Base-by-base conservation (phyloP, 768 basidiomycete species). In the Macrolepiota fuliginosa region DNA sequence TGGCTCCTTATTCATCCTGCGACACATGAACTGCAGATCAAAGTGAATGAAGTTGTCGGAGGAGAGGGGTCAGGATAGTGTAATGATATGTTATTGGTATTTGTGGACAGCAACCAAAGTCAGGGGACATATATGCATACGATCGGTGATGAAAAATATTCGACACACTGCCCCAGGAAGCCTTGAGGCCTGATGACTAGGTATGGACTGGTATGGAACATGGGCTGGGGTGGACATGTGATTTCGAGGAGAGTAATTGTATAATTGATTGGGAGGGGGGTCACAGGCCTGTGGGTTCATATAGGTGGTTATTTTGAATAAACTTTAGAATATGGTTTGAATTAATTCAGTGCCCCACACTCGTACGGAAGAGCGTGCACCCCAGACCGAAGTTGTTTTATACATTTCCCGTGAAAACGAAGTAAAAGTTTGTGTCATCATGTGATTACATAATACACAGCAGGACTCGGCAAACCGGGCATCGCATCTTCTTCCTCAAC, bases 281-380 rank as follows among this genome's bases (percentile, higher is more conserved):
- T 99, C 69, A 91, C 88, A 58, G 93, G 84, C 5, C n/a, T n/a
- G n/a, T n/a, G 96, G 98, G 80, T 92, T 95, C 17, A 82, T 97
- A 69, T 80, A 98, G 62, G 96, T 97, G 12, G 83, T 99, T 65
- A 99, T 97, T 2, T 88, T 94, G 11, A n/a, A n/a, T n/a, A n/a
- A n/a, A n/a, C n/a, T n/a, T n/a, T n/a, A n/a, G n/a, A n/a, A n/a
- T n/a, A n/a, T n/a, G n/a, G n/a, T n/a, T n/a, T n/a, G n/a, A n/a
- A n/a, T n/a, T n/a, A n/a, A n/a, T n/a, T n/a, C n/a, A n/a, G n/a
- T n/a, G n/a, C n/a, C n/a, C n/a, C n/a, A n/a, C n/a, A n/a, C n/a
- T n/a, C n/a, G n/a, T n/a, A 59, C 19, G 25, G 45, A 61, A 22
- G 4, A 6, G 25, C 37, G 35, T 24, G 47, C 10, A 27, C 5